Evolutionary conservation across 2,329 filamentous ascomycete species (phyloP), one percentile per base, ranked within the genome.

Genomic region (Xylaria digitata): DNA sequence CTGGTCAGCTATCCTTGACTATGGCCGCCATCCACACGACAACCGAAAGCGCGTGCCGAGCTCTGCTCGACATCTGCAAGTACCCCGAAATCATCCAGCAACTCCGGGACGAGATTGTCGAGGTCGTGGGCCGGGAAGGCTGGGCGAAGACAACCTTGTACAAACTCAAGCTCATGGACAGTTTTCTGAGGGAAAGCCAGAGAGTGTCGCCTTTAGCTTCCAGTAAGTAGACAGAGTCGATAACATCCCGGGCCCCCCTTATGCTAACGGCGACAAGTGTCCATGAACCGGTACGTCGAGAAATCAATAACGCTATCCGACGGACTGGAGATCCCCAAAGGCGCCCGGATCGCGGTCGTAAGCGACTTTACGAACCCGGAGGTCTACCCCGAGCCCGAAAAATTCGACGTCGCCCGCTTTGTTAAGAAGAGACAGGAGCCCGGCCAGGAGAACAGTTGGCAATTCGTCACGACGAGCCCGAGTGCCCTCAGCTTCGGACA

Each of bases 11-110:
- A 15, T 72, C 72, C 19, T 65, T 82, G n/a, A 76, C 77, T 8
- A 71, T 80, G 59, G 80, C 78, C 1, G 80, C 81, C 3, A 80
- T 83, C 17, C 81, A 84, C 68, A 82, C 80, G 6, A 82, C 82
- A 0, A 78, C 79, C 0, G 78, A 81, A 37, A 71, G 76, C 1
- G 66, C 73, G 1, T 78, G 77, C 2, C 80, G 57, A 66, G 80
- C 61, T 6, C 70, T 86, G 52, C 79, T 80, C 53, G 83, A 86
- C 61, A 73, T 87, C n/a, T 79, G 78, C 37, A 73, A 79, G 42
- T 68, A 76, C 43, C 83, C 82, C 0, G 82, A 85, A 61, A 79
- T 81, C 63, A 72, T 80, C 21, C 78, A 82, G 37, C 78, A 79
- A 21, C 72, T 85, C 23, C 79, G 84, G 1, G 75, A 83, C 17